These are phyloP conservation scores for Barnettozyma siamensis DNA, from an alignment of 805 yeast species.

Conservation along the genomic window DNA sequence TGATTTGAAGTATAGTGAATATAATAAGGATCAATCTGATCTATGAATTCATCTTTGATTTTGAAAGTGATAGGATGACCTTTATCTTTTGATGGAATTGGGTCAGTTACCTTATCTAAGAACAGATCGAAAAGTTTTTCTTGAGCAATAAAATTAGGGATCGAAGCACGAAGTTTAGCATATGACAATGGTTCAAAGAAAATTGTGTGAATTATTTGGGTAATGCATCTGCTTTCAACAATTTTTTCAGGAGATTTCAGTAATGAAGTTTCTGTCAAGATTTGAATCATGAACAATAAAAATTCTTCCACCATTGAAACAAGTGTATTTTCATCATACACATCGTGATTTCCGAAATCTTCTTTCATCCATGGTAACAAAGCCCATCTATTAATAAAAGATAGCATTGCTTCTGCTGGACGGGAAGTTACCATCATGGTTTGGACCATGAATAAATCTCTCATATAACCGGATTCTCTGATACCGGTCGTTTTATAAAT, in stretches of 20 bases:
- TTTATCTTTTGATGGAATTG: conserved; percentile 52
- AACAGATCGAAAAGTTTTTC: conserved; percentile 70
- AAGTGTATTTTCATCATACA: conserved; percentile 37
- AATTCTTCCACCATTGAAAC: conserved; percentile 77
- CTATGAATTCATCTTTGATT: conserved; percentile 50
- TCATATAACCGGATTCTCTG: conserved; percentile 73
- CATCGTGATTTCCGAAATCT: conserved; percentile 34
- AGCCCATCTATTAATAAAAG: conserved; percentile 67
- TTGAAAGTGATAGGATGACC: conserved; percentile 60
- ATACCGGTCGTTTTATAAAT: conserved; percentile 74
- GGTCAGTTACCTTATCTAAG: conserved; percentile 52
- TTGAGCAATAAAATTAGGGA: conserved; percentile 71
- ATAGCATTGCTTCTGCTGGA: conserved; percentile 50
- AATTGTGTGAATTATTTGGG: conserved; percentile 78
- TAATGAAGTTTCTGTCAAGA: conserved; percentile 62
- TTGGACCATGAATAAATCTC: conserved; percentile 75
- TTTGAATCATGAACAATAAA: conserved; percentile 56
- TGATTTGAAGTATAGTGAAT: conserved; percentile 71
- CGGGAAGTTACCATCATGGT: conserved; percentile 46
- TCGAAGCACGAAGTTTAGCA: conserved; percentile 57
- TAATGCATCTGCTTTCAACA: conserved; percentile 44
- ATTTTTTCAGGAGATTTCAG: conserved; percentile 46
- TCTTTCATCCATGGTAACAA: conserved; percentile 49
- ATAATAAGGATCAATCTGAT: conserved; percentile 73
- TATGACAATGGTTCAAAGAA: conserved; percentile 70